Evolutionary conservation across 306 rosid species (phyloP), one percentile per base, ranked within the genome.

Genomic region (Echinosophora koreensis): DNA sequence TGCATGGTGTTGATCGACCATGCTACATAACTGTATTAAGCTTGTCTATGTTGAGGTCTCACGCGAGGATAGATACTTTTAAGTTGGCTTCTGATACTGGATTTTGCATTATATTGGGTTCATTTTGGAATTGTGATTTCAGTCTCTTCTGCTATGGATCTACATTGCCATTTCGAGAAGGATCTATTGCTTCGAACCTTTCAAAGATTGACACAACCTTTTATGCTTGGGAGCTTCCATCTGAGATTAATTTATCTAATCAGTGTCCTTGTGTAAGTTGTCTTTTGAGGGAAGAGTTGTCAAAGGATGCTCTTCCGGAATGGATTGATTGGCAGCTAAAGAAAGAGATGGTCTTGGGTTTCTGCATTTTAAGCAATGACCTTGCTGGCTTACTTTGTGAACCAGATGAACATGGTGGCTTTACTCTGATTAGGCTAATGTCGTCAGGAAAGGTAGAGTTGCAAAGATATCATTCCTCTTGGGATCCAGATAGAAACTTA

Each of bases 271-370:
- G 93, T 46, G 86, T 92, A 77, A 87, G 49, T 77, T 92, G 89
- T 83, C 87, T 90, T 41, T 61, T 88, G 35, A 87, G 82, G 81
- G 89, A 86, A 73, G 92, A 87, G 71, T 73, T 80, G 82, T 74
- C 76, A 8, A 92, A 85, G 80, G 89, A 77, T 71, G 85, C 84
- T 51, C 88, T 92, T 84, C 87, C 93, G 18, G 86, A 87, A 68
- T 92, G 97, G 96, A 59, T 88, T 77, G 87, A 84, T 79, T 87
- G 89, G 96, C 93, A 90, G 73, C 90, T 87, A 42, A 88, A 87
- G 88, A 92, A 86, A 77, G 95, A 92, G 72, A 80, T 87, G 37
- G 88, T 88, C 60, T 47, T 90, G 86, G 97, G 95, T 22, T 87
- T 92, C 15, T 88, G 89, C 64, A 82, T 90, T 76, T 30, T 90